These are phyloP conservation scores for Penicillium sp. DNA, from an alignment of 2,329 filamentous ascomycete genomes.

Conservation along the genomic window DNA sequence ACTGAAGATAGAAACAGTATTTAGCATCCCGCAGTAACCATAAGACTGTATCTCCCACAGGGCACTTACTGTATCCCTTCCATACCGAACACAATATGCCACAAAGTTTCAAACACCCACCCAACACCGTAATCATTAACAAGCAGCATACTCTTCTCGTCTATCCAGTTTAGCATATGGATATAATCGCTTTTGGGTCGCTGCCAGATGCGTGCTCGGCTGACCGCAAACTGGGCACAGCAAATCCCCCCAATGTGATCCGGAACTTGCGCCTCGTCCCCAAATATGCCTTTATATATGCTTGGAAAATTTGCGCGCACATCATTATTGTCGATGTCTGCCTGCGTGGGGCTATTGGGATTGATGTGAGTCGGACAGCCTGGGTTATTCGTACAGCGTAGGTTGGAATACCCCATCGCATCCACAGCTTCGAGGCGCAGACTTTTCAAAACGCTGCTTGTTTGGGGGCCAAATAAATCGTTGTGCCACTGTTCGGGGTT, in stretches of 20 bases:
- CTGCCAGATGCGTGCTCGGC: slow-evolving; percentile 17
- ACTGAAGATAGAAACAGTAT: background rate
- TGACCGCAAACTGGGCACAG: slow-evolving; percentile 26
- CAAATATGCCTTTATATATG: slow-evolving; percentile 15
- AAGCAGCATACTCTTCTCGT: background rate
- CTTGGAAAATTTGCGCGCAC: slow-evolving; percentile 20
- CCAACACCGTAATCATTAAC: slow-evolving; percentile 19
- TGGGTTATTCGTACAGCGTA: slow-evolving; percentile 33
- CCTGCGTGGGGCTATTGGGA: slow-evolving; percentile 25
- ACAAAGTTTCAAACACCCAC: slow-evolving; percentile 24
- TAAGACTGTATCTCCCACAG: background rate
- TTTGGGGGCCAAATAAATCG: slow-evolving; percentile 22
- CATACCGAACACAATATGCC: slow-evolving; percentile 25
- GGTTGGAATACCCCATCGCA: slow-evolving; percentile 33
- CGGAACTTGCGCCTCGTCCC: slow-evolving; percentile 4
- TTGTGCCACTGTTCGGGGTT: slow-evolving; percentile 27
- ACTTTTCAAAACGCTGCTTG: slow-evolving; percentile 18
- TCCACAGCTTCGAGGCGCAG: slow-evolving; percentile 32
- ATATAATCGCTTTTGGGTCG: slow-evolving; percentile 20
- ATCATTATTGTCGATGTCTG: slow-evolving; percentile 19
- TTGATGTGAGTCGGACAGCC: slow-evolving; percentile 37
- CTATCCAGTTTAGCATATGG: slow-evolving; percentile 20
- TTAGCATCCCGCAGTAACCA: background rate
- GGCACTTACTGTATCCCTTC: slow-evolving; percentile 15
- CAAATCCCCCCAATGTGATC: slow-evolving; percentile 15